Base-by-base conservation (phyloP, 1,284 basidiomycete species). In the Cryptococcus sp. region DNA sequence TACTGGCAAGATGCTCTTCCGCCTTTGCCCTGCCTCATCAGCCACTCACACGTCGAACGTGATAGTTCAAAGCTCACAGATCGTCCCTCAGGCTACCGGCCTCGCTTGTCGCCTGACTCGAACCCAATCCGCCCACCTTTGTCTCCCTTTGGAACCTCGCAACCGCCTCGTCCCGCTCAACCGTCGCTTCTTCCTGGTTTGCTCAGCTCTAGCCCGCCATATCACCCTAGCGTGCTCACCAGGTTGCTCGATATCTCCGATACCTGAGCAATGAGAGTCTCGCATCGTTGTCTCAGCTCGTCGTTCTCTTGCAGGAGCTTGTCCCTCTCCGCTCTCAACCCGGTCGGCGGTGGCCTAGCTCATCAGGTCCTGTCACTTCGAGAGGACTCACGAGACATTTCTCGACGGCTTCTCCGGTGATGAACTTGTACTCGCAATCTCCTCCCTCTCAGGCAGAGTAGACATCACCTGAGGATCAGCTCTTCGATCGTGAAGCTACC, bases 1-100 rank as follows among this genome's bases (percentile, higher is more conserved):
- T 78, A 62, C 84, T 78, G 12, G 82, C 84, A 7, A 94, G 77
- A 60, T 87, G 86, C 51, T 93, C 88, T 73, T 93, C 90, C 59
- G 88, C 66, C 32, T 55, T 62, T 0, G 53, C 46, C 21, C 87
- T 91, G 72, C 1, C 1, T 9, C 19, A 16, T 25, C 11, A 21
- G 43, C 11, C n/a, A 9, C n/a, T 14, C 14, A 28, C 16, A 11
- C 7, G 25, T 57, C 58, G 64, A 34, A 36, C 64, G 57, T 43
- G 57, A 36, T 19, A n/a, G 9, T 19, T 31, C 28, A 31, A 31
- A 36, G 7, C 87, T 78, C 73, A 90, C 87, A 93, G 77, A 48
- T 90, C 87, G 2, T 76, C 71, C 24, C 87, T 79, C 33, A 93
- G 71, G 31, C 84, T 77, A 62, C 92, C 89, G 39, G 89, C 82